These are phyloP conservation scores for Alternaria gansuensis DNA, from an alignment of 2,329 filamentous ascomycete genomes.

Conservation along the genomic window DNA sequence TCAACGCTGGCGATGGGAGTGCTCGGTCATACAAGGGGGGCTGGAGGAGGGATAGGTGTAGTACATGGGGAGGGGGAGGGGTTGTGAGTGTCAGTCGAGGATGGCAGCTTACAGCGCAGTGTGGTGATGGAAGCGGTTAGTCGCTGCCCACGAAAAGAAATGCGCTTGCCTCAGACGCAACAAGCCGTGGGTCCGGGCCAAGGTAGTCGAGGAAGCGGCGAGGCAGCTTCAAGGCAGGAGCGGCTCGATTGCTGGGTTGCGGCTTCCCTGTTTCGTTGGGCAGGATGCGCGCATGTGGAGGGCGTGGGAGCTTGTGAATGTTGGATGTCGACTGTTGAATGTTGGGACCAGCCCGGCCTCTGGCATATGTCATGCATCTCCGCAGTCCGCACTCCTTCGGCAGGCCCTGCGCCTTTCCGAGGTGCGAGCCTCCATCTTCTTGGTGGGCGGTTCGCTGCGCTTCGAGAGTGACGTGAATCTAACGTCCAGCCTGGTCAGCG, in stretches of 20 bases:
- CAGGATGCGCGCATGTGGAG: constrained; percentile 11
- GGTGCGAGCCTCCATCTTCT: constrained; percentile 14
- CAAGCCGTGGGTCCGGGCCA: not conserved
- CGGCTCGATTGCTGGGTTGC: constrained; percentile 19
- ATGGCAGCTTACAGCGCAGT: constrained; percentile 16
- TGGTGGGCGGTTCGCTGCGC: constrained; percentile 6
- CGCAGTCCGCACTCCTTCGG: constrained; percentile 6
- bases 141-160: constrained; percentile 15
- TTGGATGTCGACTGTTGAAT: not conserved
- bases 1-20: constrained; percentile 28
- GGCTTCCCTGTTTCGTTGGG: constrained; percentile 25
- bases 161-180: not conserved
- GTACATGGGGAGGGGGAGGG: constrained; percentile 28
- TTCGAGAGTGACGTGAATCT: constrained; percentile 20
- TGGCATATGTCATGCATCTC: constrained; percentile 14
- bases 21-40: constrained; percentile 32
- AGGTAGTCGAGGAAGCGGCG: constrained; percentile 9
- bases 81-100: constrained; percentile 21
- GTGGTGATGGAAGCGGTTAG: constrained; percentile 2
- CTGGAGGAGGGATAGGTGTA: constrained; percentile 25
- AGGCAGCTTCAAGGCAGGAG: constrained; percentile 16
- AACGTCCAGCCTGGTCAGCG: constrained; percentile 13
- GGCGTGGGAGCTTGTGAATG: constrained; percentile 3
- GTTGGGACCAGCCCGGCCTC: not conserved
- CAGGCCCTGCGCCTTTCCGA: constrained; percentile 7